Evolutionary conservation across 2,329 filamentous ascomycete species (phyloP), one percentile per base, ranked within the genome.

Genomic region (Sodiomyces alkalinus): DNA sequence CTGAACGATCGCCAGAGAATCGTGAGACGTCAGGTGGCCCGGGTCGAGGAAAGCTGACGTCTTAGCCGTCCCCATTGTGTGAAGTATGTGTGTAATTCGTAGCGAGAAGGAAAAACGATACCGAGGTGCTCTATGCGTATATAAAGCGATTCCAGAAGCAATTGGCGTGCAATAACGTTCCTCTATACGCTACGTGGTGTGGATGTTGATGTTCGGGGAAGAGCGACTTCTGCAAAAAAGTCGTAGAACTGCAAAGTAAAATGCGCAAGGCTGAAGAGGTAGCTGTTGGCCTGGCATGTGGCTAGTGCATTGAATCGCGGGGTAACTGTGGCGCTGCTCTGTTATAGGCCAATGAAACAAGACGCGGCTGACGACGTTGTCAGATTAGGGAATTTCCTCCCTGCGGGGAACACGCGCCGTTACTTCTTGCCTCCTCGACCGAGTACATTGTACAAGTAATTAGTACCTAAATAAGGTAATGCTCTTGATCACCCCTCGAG

Each of bases 41-140:
- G 80, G 74, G 29, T 79, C 68, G 21, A 96, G 65, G 42, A 98
- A 96, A 0, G 85, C 78, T 7, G 86, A 93, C 3, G 50, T 43
- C 10, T 39, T 41, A n/a, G 44, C 37, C 58, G 60, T 60, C 29
- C 22, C 39, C 37, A 17, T 2, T 23, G 29, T 17, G 16, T 25
- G 7, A n/a, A n/a, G n/a, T n/a, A n/a, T n/a, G n/a, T n/a, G n/a
- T n/a, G n/a, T n/a, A n/a, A n/a, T n/a, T n/a, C n/a, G n/a, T n/a
- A n/a, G n/a, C n/a, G n/a, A n/a, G n/a, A n/a, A n/a, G n/a, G n/a
- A n/a, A n/a, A n/a, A n/a, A n/a, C n/a, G n/a, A n/a, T n/a, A n/a
- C n/a, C n/a, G n/a, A n/a, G n/a, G n/a, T n/a, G n/a, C n/a, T n/a
- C n/a, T n/a, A n/a, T n/a, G n/a, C n/a, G n/a, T n/a, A n/a, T n/a